A percentile compares a stretch with the other conserved stretches of the same genome.
These are phyloP conservation scores for Acanthochlamys bracteata DNA, from an alignment of 106 monocot species.

Conservation along the genomic window DNA sequence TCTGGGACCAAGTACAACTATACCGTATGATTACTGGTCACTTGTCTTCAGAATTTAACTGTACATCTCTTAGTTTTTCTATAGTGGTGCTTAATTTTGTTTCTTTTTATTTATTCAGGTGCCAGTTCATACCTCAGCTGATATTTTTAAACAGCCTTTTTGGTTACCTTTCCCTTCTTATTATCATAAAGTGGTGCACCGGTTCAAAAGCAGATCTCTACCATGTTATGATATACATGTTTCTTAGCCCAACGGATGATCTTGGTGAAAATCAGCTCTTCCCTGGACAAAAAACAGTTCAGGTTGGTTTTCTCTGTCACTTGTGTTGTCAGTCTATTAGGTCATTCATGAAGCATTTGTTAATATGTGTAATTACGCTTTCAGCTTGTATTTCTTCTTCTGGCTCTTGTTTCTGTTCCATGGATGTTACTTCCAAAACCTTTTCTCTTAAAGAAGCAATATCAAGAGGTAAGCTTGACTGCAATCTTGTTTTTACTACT, in stretches of 20 bases:
- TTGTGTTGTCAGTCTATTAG: neutral
- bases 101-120: conserved; percentile 34
- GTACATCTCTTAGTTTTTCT: no score
- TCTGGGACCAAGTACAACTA: no score
- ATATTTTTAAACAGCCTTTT: conserved; percentile 96
- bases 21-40: no score
- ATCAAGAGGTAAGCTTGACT: conserved; percentile 24
- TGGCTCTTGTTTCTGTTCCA: conserved; percentile 85
- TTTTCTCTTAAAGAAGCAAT: conserved; percentile 47
- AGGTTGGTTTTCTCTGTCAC: conserved; percentile 31
- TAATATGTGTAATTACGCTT: conserved; percentile 2
- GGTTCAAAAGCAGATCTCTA: conserved; percentile 90
- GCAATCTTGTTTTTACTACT: neutral
- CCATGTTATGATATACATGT: conserved; percentile 99
- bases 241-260: conserved; percentile 95
- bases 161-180: conserved; percentile 89
- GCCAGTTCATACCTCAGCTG: conserved; percentile 84
- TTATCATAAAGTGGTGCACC: conserved; percentile 93
- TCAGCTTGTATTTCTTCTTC: conserved; percentile 75
- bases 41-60: no score
- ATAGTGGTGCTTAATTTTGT: no score
- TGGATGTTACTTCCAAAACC: conserved; percentile 88
- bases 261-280: conserved; percentile 98
- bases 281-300: conserved; percentile 69
- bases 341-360: neutral